Base-by-base conservation (phyloP, 495 filamentous ascomycete genomes). In the Penicillium waksmanii region DNA sequence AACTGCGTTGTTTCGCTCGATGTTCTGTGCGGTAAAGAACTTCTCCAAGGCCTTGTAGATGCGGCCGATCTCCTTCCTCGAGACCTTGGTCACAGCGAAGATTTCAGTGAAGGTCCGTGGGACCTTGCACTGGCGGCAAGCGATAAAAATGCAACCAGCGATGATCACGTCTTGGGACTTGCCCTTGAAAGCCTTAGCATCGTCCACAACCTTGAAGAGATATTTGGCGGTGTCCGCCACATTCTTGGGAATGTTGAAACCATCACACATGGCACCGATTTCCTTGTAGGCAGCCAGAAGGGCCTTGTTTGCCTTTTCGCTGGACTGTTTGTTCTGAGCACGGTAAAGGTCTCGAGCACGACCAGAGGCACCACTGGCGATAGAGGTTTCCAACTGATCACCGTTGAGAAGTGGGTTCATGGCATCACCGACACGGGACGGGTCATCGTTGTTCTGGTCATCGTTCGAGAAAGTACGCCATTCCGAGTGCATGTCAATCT, bases 391-490 rank as follows among this genome's bases (percentile, higher is more conserved):
- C 43, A 98, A 87, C 76, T 97, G 93, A 58, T 91, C 88, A 47
- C 94, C 96, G 65, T 96, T 92, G 40, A 96, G 83, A 56, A 98
- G 83, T 18, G 89, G 84, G 66, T 98, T 97, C 40, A 85, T 84
- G 0, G 85, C 91, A 51, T 98, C 95, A 75, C 95, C 95, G 64
- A 98, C 95, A 92, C 95, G 95, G 53, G 91, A 96, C 1, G 95
- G 95, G 70, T 98, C 95, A 63, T 97, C 95, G 69, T 89, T 92
- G 70, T 89, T 92, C 72, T 96, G 91, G 66, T 98, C 96, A 66
- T 98, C 95, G 75, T 97, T 97, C 58, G 91, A 89, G 74, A 98
- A 98, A 8, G 96, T 98, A 66, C 95, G 91, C 95, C 95, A 98
- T 78, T 98, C 95, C 51, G 92, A 96, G 51, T 96, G 88, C 59